These are phyloP conservation scores for Lentinula boryana DNA, from an alignment of 768 basidiomycete species.

Conservation along the genomic window DNA sequence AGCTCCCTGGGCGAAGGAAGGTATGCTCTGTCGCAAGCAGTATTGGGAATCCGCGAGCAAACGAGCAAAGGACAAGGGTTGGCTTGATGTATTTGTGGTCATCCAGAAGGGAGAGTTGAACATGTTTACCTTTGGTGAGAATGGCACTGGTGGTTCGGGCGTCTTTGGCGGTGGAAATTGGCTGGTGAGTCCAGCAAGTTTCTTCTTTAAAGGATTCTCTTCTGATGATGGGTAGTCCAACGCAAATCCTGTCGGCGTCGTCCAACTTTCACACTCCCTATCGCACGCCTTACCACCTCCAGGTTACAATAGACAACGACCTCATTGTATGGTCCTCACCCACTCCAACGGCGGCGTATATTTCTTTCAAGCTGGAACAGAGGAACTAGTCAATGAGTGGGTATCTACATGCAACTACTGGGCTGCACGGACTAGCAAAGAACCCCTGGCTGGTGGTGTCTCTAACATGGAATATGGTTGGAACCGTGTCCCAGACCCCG, in stretches of 20 bases:
- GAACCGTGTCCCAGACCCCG: conserved; percentile 63
- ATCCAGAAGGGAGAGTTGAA: conserved; percentile 91
- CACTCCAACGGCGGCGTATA: conserved; percentile 86
- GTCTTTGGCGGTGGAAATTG: conserved; percentile 96
- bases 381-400: conserved; percentile 99
- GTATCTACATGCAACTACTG: conserved; percentile 99
- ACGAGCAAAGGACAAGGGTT: conserved; percentile 81
- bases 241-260: conserved; percentile 76
- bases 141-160: conserved; percentile 51
- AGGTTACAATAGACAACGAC: conserved; percentile 86
- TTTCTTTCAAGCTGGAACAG: conserved; percentile 98
- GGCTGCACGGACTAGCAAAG: conserved; percentile 93
- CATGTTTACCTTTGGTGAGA: conserved; percentile 92
- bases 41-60: conserved; percentile 87
- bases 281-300: conserved; percentile 86
- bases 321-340: conserved; percentile 92
- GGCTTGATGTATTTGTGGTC: conserved; percentile 95
- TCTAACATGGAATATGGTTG: conserved; percentile 99
- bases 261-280: conserved; percentile 82
- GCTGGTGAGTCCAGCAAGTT: conserved; percentile 65
- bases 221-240: conserved; percentile 54
- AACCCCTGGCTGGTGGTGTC: conserved; percentile 92
- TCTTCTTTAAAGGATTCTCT: background rate
- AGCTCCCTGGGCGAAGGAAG: conserved; percentile 99
- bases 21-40: conserved; percentile 90